phyloP scores from a whole-genome alignment of 2,329 filamentous ascomycete genomes.

The Nannizziopsis barbatae region DNA sequence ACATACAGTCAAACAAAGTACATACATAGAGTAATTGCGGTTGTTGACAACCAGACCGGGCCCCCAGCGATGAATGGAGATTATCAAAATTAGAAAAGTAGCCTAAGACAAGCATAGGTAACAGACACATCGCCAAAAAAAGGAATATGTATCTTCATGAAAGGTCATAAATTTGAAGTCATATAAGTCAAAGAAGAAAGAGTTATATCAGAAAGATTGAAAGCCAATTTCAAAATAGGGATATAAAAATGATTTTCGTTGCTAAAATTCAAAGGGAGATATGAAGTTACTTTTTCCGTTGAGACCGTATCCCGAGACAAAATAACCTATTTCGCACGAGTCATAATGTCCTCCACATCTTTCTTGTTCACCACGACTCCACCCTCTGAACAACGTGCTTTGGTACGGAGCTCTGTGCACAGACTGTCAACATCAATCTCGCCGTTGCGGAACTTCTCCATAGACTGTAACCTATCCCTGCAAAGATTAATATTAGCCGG shows the following conservation, averaged over 20 bases:
- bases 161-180: too few relatives aligned
- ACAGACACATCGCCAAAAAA: too few relatives aligned
- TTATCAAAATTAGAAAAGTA: constrained; percentile 1
- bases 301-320: background rate
- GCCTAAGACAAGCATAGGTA: background rate
- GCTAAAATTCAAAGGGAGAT: background rate
- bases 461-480: constrained; percentile 83
- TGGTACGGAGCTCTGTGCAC: constrained; percentile 85
- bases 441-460: constrained; percentile 75
- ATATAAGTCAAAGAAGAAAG: too few relatives aligned
- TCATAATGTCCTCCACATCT: constrained; percentile 73
- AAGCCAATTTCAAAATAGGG: too few relatives aligned
- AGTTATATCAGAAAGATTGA: too few relatives aligned
- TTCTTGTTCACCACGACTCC: constrained; percentile 81
- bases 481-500: constrained; percentile 1
- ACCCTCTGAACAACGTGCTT: constrained; percentile 82
- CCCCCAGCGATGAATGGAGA: background rate
- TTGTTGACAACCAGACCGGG: too few relatives aligned
- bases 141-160: too few relatives aligned
- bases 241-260: too few relatives aligned
- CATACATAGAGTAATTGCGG: too few relatives aligned
- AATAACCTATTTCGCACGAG: constrained; percentile 23
- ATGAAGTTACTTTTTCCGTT: too few relatives aligned
- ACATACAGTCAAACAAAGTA: too few relatives aligned
- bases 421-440: constrained; percentile 90